Percentiles rank a stretch among this genome's conserved stretches.
These are phyloP conservation scores for Zygosaccharomyces bailii DNA, from an alignment of 805 yeast species.

Conservation along the genomic window DNA sequence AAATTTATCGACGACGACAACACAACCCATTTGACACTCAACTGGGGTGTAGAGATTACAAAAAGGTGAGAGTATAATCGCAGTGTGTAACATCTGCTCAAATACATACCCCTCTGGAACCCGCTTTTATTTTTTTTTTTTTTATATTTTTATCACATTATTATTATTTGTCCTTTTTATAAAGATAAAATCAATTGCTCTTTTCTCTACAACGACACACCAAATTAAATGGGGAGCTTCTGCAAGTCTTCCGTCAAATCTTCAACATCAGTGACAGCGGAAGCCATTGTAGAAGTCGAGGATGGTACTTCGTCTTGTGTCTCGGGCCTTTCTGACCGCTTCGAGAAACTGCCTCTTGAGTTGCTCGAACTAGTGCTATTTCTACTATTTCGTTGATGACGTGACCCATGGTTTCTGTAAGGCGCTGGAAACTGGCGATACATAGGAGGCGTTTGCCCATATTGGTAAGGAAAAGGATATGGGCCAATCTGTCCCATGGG, in stretches of 20 bases:
- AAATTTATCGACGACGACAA: conserved; percentile 87
- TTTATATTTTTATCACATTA: conserved; percentile 1
- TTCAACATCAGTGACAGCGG: conserved; percentile 1
- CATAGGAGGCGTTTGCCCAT: conserved; percentile 5
- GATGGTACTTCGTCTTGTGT: conserved; percentile 2
- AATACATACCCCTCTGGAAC: too few species aligned
- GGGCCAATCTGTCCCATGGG: conserved; percentile 8
- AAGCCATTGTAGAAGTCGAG: conserved; percentile 4
- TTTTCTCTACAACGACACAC: not conserved
- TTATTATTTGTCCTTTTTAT: not conserved
- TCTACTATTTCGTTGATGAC: conserved; percentile 4
- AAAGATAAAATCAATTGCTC: not conserved
- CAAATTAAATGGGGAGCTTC: conserved; percentile 3
- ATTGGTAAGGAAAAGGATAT: conserved; percentile 8
- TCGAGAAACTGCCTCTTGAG: conserved; percentile 2
- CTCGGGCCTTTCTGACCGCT: not conserved
- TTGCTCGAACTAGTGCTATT: conserved; percentile 7
- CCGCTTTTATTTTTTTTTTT: not conserved
- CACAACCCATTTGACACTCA: conserved; percentile 62
- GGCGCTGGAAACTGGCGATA: conserved; percentile 5
- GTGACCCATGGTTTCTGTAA: conserved; percentile 1
- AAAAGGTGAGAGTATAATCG: conserved; percentile 43
- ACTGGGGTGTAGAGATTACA: conserved; percentile 83
- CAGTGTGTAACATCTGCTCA: not conserved
- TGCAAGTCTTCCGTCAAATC: conserved; percentile 3